phyloP scores from a whole-genome alignment of 495 filamentous ascomycete species.

The Aeminium ludgeri region DNA sequence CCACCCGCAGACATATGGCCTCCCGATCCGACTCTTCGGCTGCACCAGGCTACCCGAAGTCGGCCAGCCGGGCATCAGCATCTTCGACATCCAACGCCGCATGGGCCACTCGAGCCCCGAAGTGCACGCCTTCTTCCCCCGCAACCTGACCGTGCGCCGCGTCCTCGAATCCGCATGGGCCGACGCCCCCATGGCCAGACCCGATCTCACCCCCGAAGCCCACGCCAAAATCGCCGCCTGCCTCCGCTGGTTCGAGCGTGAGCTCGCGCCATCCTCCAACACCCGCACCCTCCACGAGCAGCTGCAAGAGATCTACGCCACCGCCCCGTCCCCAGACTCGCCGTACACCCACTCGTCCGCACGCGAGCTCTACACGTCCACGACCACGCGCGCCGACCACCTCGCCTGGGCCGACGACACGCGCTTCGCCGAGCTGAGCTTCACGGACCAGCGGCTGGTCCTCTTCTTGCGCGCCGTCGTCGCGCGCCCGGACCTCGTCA shows the following conservation, averaged over 20 bases:
- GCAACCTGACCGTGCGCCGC: slow-evolving; percentile 53
- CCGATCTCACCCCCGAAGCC: slow-evolving; percentile 39
- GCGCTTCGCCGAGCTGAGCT: slow-evolving; percentile 55
- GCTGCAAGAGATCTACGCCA: not conserved
- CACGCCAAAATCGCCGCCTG: slow-evolving; percentile 43
- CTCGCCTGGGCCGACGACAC: slow-evolving; percentile 53
- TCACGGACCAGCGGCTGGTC: slow-evolving; percentile 64
- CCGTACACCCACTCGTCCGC: not conserved
- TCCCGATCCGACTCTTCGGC: slow-evolving; percentile 72
- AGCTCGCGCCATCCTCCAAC: slow-evolving; percentile 42
- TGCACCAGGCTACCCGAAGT: slow-evolving; percentile 58
- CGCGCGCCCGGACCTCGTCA: slow-evolving; percentile 68
- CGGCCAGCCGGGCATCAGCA: slow-evolving; percentile 58
- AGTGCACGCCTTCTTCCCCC: slow-evolving; percentile 83
- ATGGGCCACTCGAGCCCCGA: slow-evolving; percentile 89
- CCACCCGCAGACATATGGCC: slow-evolving; percentile 83
- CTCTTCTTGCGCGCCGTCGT: slow-evolving; percentile 75
- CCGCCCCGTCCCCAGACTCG: not conserved
- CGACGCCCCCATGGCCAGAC: slow-evolving; percentile 62
- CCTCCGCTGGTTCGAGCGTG: slow-evolving; percentile 55
- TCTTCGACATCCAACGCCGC: slow-evolving; percentile 79
- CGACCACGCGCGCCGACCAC: not conserved
- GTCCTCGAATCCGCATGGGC: slow-evolving; percentile 74
- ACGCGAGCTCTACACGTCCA: not conserved
- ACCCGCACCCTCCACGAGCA: not conserved